Evolutionary conservation across 1,139 yeast species (phyloP).

Genomic region (Taiozyma sp.): DNA sequence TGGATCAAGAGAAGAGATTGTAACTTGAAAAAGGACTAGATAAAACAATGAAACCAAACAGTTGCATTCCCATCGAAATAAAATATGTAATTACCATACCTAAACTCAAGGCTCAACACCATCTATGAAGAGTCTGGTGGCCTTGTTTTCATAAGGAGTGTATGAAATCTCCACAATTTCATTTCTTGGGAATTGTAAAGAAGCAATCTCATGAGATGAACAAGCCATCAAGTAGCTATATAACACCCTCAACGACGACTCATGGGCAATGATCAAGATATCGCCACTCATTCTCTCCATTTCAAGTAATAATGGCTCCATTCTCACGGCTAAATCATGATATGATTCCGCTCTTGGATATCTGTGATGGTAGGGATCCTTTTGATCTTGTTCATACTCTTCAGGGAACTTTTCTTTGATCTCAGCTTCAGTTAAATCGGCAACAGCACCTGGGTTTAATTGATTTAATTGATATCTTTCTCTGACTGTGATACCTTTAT

Average conservation of each 20-base stretch:
- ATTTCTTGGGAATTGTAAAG: slow-evolving; percentile 68
- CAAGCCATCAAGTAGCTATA: slow-evolving; percentile 95
- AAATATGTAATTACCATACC: not conserved
- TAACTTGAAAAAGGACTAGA: slow-evolving; percentile 3
- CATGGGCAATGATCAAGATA: slow-evolving; percentile 88
- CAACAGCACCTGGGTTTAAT: slow-evolving; percentile 87
- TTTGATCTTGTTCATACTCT: slow-evolving; percentile 59
- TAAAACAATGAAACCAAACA: not conserved
- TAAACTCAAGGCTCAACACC: slow-evolving; percentile 19
- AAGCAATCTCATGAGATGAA: slow-evolving; percentile 81
- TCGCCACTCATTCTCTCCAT: slow-evolving; percentile 91
- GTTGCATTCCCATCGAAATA: not conserved
- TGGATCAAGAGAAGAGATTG: slow-evolving; percentile 25
- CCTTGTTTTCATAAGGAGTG: slow-evolving; percentile 80
- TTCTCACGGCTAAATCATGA: slow-evolving; percentile 90
- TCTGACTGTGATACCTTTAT: slow-evolving; percentile 54
- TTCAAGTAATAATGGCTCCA: slow-evolving; percentile 89
- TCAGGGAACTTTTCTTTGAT: slow-evolving; percentile 57
- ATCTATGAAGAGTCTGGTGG: slow-evolving; percentile 45
- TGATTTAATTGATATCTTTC: slow-evolving; percentile 84
- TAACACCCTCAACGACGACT: slow-evolving; percentile 79
- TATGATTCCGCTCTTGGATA: slow-evolving; percentile 92
- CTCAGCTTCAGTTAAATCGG: slow-evolving; percentile 58
- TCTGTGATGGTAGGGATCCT: slow-evolving; percentile 90
- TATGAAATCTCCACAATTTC: slow-evolving; percentile 86